These are phyloP conservation scores for Brassica cretica DNA, from an alignment of 345 rosid species.

Conservation along the genomic window DNA sequence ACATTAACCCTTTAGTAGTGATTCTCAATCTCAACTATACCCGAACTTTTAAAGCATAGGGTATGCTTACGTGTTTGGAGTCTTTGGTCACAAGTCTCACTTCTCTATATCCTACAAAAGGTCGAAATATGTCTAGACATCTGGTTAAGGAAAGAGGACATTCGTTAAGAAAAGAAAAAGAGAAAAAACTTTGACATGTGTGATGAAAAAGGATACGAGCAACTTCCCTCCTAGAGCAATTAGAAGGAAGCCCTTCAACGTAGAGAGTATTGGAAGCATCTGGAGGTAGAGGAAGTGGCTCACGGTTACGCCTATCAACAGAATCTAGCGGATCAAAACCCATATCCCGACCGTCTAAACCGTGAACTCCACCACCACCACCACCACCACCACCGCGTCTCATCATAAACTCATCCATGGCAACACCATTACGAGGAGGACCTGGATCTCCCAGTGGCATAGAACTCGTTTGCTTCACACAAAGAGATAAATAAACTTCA, in stretches of 20 bases:
- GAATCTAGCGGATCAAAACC: constrained; percentile 48
- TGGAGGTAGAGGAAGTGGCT: constrained; percentile 66
- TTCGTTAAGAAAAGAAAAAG: too few species aligned
- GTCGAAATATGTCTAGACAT: constrained; percentile 78
- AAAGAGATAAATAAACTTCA: constrained; percentile 23
- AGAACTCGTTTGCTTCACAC: constrained; percentile 51
- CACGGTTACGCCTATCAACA: constrained; percentile 54
- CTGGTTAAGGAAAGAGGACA: constrained; percentile 49
- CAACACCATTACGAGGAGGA: constrained; percentile 41
- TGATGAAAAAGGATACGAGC: constrained; percentile 69
- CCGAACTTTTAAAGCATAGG: not conserved
- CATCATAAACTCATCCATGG: constrained; percentile 47
- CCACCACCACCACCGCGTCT: constrained; percentile 26
- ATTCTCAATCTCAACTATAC: not conserved
- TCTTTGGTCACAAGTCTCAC: constrained; percentile 87
- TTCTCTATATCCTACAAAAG: constrained; percentile 89
- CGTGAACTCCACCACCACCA: constrained; percentile 43
- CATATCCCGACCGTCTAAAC: constrained; percentile 49
- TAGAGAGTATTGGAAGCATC: constrained; percentile 83
- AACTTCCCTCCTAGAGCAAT: constrained; percentile 77
- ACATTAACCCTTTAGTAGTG: not conserved
- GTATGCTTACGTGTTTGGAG: constrained; percentile 67
- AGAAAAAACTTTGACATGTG: not conserved
- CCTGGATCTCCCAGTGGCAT: constrained; percentile 62
- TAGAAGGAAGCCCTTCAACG: constrained; percentile 88